Conservation (phyloP, 768 basidiomycete genomes). For the Cystobasidium onofrii region DNA sequence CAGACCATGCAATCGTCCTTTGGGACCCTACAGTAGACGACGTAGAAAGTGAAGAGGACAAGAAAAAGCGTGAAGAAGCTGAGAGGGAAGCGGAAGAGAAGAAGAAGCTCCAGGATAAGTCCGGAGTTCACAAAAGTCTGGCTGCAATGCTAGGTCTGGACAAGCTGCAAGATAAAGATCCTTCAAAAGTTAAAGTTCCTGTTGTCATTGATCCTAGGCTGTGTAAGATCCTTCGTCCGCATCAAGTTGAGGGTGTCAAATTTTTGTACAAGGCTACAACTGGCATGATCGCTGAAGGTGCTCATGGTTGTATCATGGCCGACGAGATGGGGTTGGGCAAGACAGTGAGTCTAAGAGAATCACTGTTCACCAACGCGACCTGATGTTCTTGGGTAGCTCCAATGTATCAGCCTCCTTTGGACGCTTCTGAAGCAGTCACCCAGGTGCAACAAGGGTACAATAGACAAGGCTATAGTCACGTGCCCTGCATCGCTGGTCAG, state of each 20-base stretch:
- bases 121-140: slow-evolving; percentile 84
- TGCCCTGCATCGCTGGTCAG: slow-evolving; percentile 94
- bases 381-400: slow-evolving; percentile 62
- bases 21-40: slow-evolving; percentile 95
- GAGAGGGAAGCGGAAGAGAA: slow-evolving; percentile 53
- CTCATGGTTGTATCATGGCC: slow-evolving; percentile 88
- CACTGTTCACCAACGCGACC: neutral
- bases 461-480: slow-evolving; percentile 95
- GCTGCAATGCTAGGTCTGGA: slow-evolving; percentile 68
- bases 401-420: slow-evolving; percentile 93
- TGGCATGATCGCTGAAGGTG: slow-evolving; percentile 81
- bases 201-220: slow-evolving; percentile 92
- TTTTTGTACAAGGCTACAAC: slow-evolving; percentile 93
- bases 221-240: slow-evolving; percentile 79
- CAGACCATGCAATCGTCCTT: slow-evolving; percentile 91
- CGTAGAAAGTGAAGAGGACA: slow-evolving; percentile 73
- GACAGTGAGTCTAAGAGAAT: slow-evolving; percentile 38
- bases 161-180: slow-evolving; percentile 55
- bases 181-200: slow-evolving; percentile 75
- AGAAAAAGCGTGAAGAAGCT: slow-evolving; percentile 53
- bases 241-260: slow-evolving; percentile 99
- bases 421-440: slow-evolving; percentile 93
- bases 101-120: slow-evolving; percentile 55
- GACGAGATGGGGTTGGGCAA: slow-evolving; percentile 92
- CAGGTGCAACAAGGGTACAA: slow-evolving; percentile 69